Evolutionary conservation across 352 stramenopile genomes (phyloP).

Genomic region (Phytopythium cucurbitacearum): DNA sequence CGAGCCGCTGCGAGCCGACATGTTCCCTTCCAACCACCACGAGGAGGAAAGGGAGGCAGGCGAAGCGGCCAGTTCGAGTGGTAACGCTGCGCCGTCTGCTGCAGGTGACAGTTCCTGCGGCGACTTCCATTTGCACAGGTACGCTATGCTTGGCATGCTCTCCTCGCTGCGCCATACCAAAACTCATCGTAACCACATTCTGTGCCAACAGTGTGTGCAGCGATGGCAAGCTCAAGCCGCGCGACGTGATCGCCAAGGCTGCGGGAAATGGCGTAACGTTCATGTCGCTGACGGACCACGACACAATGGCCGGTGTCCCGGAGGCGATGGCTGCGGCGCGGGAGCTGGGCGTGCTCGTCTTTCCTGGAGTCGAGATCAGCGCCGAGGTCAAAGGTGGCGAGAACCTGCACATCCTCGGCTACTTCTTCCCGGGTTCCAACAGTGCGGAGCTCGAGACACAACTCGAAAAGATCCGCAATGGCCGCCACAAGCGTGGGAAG

Average conservation of each 20-base stretch:
- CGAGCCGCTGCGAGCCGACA: conserved; percentile 48
- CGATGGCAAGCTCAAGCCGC: conserved; percentile 74
- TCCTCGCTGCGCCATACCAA: conserved; percentile 3
- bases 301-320: conserved; percentile 78
- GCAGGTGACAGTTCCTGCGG: conserved; percentile 53
- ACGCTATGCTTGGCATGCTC: background rate
- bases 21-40: conserved; percentile 76
- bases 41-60: conserved; percentile 15
- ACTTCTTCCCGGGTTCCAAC: conserved; percentile 82
- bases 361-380: conserved; percentile 84
- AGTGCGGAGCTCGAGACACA: conserved; percentile 65
- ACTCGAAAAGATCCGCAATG: conserved; percentile 73
- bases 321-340: conserved; percentile 69
- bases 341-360: conserved; percentile 62
- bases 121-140: conserved; percentile 88
- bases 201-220: conserved; percentile 54
- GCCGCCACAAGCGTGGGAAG: conserved; percentile 75
- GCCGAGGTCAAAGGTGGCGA: conserved; percentile 80
- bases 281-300: conserved; percentile 84
- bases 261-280: conserved; percentile 72
- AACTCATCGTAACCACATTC: background rate
- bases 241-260: conserved; percentile 71
- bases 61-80: conserved; percentile 9
- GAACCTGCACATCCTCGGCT: conserved; percentile 84
- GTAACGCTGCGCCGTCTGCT: conserved; percentile 30